Conservation (phyloP, 352 stramenopile genomes). For the Globisporangium paroecandrum region DNA sequence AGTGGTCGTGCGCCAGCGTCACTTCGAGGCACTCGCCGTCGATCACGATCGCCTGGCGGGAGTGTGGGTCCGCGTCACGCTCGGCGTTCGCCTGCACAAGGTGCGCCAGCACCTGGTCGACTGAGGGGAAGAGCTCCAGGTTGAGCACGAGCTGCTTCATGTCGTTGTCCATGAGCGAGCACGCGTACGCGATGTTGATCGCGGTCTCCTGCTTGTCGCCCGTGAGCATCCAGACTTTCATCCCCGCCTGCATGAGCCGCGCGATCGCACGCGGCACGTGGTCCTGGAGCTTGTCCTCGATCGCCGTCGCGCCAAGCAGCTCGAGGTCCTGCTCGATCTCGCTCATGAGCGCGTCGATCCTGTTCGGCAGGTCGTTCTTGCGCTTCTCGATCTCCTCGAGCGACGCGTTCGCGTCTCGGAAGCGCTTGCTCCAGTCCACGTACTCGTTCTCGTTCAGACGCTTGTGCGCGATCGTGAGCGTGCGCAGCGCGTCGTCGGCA, state of each 20-base stretch:
- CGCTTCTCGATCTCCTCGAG: conserved; percentile 82
- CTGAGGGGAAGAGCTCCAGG: conserved; percentile 51
- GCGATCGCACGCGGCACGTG: conserved; percentile 87
- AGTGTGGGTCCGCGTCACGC: conserved; percentile 14
- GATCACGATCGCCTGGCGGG: conserved; percentile 60
- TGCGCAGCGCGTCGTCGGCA: conserved; percentile 80
- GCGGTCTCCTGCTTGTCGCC: conserved; percentile 94
- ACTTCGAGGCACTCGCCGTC: conserved; percentile 70
- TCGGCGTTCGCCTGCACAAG: conserved; percentile 34
- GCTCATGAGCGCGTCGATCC: conserved; percentile 67
- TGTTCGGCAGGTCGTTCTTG: conserved; percentile 58
- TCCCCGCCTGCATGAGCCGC: conserved; percentile 78
- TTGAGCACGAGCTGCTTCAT: conserved; percentile 81
- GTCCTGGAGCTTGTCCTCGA: conserved; percentile 93
- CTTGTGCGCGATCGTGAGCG: conserved; percentile 71
- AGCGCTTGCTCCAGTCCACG: conserved; percentile 53
- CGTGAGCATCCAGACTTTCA: conserved; percentile 95
- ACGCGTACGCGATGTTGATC: conserved; percentile 93
- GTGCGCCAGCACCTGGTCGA: conserved; percentile 35
- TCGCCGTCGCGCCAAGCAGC: conserved; percentile 87
- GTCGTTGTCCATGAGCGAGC: conserved; percentile 82
- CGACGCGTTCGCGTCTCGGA: conserved; percentile 59
- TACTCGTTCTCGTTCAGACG: conserved; percentile 57
- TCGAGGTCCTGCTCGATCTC: conserved; percentile 82
- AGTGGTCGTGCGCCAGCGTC: conserved; percentile 47